These are phyloP conservation scores for Alternaria ethzedia DNA, from an alignment of 2,329 filamentous ascomycete species.

Conservation along the genomic window DNA sequence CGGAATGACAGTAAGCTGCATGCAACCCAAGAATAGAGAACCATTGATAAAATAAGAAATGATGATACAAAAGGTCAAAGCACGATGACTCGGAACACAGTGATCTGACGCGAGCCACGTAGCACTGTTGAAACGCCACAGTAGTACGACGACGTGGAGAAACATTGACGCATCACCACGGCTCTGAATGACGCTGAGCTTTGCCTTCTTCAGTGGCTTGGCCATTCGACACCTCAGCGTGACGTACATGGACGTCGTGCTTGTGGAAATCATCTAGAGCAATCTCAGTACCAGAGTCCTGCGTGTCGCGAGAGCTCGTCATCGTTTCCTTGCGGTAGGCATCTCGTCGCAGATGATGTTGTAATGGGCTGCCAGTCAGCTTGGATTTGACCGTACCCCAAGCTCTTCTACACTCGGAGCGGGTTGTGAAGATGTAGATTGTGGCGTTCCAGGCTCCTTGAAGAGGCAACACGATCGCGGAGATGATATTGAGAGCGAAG, in stretches of 20 bases:
- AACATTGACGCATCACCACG: constrained; percentile 4
- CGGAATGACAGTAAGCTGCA: neutral
- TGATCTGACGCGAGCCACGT: neutral
- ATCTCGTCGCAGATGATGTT: neutral
- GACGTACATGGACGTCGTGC: constrained; percentile 5
- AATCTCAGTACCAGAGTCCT: constrained; percentile 13
- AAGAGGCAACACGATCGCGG: constrained; percentile 76
- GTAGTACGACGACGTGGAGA: constrained; percentile 4
- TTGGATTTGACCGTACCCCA: constrained; percentile 10
- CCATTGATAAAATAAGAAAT: neutral
- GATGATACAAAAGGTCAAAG: neutral
- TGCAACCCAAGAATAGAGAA: neutral
- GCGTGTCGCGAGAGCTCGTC: constrained; percentile 10
- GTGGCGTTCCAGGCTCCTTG: constrained; percentile 86
- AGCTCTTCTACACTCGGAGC: constrained; percentile 35
- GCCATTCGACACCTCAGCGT: neutral
- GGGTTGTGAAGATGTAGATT: constrained; percentile 66
- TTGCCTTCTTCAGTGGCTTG: neutral
- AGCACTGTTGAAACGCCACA: neutral
- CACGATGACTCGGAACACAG: neutral
- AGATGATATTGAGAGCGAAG: constrained; percentile 70
- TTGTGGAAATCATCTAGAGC: constrained; percentile 10
- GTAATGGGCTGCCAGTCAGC: constrained; percentile 9
- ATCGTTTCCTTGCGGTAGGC: constrained; percentile 8
- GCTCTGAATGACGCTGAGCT: neutral